Base-by-base conservation (phyloP, 176 grass and related monocot species). In the Rhynchospora pubera region DNA sequence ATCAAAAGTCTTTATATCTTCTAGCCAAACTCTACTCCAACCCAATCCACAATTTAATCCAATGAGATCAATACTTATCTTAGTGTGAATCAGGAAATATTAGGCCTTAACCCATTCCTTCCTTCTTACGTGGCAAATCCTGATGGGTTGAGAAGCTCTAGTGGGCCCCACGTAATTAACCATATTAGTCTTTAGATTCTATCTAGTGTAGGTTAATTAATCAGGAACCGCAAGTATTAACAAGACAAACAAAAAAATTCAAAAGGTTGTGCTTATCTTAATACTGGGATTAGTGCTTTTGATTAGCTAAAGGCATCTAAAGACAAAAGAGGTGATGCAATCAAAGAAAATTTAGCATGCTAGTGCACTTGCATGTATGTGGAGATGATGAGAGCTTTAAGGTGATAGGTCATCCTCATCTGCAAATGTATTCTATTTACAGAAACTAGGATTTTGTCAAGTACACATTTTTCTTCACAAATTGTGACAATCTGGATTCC, bases 191-290 rank as follows among this genome's bases (percentile, higher is more conserved):
- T 12, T 5, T 65, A 64, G 43, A 66, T 64, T 82, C 72, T 65
- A 82, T 28, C 11, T 82, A 50, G 45, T 55, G 45, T 55, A 76
- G 79, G 43, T 82, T 82, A 65, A 82, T 82, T 82, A 82, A 81
- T 66, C 34, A 51, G 60, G 60, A 39, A 66, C 59, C 58, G 48
- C 45, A 82, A 61, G 39, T 82, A 28, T 80, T 42, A 82, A 82
- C 48, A 50, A 76, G 52, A 76, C 7, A 7, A 1, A 76, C 48
- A 76, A 76, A 76, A 76, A 76, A 18, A 53, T 30, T 16, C 48
- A 55, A 76, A 76, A 76, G 22, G 11, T 76, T 10, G 79, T 82
- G 61, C 79, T 82, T 82, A 82, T 82, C 79, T 82, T 60, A 82
- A 82, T 61, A 14, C 11, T 65, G 13, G 42, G 61, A 45, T 47